These are phyloP conservation scores for Pleurotus cornucopiae DNA, from an alignment of 768 basidiomycete species.

Conservation along the genomic window DNA sequence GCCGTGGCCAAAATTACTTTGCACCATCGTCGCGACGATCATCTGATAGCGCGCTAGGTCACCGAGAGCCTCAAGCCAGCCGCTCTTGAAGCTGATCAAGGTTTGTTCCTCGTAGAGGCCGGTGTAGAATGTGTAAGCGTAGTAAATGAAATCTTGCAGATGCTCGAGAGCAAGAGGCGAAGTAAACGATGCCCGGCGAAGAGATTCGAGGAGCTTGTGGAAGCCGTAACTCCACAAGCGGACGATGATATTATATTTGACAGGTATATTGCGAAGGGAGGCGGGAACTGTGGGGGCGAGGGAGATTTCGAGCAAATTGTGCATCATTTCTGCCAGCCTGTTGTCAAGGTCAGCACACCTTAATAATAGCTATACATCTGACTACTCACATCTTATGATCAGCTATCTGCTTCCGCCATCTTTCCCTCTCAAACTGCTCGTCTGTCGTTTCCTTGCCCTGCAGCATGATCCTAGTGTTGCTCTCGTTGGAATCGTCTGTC, in stretches of 20 bases:
- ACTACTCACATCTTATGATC: slow-evolving; percentile 82
- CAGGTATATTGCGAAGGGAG: slow-evolving; percentile 83
- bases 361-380: slow-evolving; percentile 9
- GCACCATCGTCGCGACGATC: slow-evolving; percentile 87
- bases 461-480: slow-evolving; percentile 36
- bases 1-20: slow-evolving; percentile 39
- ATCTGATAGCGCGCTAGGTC: slow-evolving; percentile 94
- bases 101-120: slow-evolving; percentile 79
- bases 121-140: slow-evolving; percentile 92
- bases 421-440: slow-evolving; percentile 69
- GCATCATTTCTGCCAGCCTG: slow-evolving; percentile 88
- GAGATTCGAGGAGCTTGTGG: slow-evolving; percentile 83
- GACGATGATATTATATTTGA: slow-evolving; percentile 93
- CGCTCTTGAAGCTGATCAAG: slow-evolving; percentile 64
- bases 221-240: slow-evolving; percentile 92
- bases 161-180: slow-evolving; percentile 78
- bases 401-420: slow-evolving; percentile 64
- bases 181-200: slow-evolving; percentile 78
- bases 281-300: slow-evolving; percentile 85
- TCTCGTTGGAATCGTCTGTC: slow-evolving; percentile 50
- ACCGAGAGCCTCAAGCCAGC: slow-evolving; percentile 96
- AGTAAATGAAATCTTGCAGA: slow-evolving; percentile 92
- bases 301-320: slow-evolving; percentile 81
- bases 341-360: slow-evolving; percentile 2
- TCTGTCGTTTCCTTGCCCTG: slow-evolving; percentile 39